Base-by-base conservation (phyloP, 108 stramenopile genomes). In the Conticribra guillardii region DNA sequence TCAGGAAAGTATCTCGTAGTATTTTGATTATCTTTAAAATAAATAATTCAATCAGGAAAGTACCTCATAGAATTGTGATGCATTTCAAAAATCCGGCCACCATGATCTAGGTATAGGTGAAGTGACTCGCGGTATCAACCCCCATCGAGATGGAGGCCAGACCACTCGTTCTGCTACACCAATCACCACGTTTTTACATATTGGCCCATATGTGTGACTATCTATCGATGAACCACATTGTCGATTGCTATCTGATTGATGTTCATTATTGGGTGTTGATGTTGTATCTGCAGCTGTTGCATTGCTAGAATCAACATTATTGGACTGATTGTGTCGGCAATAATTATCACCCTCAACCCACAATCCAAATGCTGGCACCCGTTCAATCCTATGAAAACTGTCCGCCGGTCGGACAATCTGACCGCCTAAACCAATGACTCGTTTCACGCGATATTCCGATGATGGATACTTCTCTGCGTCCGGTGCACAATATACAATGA, bases 61-160 rank as follows among this genome's bases (percentile, higher is more conserved):
- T n/a, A n/a, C n/a, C n/a, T n/a, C n/a, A n/a, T n/a, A n/a, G n/a
- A n/a, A n/a, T n/a, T n/a, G n/a, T n/a, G n/a, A n/a, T n/a, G n/a
- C n/a, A n/a, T n/a, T n/a, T n/a, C n/a, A n/a, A n/a, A 19, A 37
- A 19, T 37, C 28, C 18, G 68, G 54, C 74, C 74, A 75, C 74
- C 74, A 75, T 18, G 67, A 53, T 47, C 74, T 30, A 32, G 74
- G 66, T 21, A 67, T 53, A 15, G 66, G 55, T 29, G 74, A 33
- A 19, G 60, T 55, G 8, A 68, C 23, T 14, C 45, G n/a, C 0
- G 67, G 48, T 17, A 87, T 58, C 29, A 64, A 63, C 8, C 86
- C 84, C 70, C 85, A 79, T 50, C 91, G 71, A 11, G 83, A 85
- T 8, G 91, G 91, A 17, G 91, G 91, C 91, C 91, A 92, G 2